Conservation (phyloP, 2,329 filamentous ascomycete species). For the Chaetomium globosum region DNA sequence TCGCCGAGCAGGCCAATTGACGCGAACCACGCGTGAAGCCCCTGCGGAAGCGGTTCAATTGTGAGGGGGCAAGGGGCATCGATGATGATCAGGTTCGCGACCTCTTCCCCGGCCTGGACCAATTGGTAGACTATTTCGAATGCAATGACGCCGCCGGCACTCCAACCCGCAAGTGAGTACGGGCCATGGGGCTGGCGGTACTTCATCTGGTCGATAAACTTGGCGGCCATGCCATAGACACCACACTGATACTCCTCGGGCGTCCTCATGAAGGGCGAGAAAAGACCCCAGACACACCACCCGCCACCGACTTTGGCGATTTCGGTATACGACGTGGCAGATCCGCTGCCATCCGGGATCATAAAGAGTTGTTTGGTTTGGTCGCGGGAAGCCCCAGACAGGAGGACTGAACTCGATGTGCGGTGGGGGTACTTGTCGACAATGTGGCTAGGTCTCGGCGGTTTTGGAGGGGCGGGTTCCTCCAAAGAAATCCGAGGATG, state of each 20-base stretch:
- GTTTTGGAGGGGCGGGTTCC: constrained; percentile 43
- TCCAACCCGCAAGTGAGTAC: constrained; percentile 73
- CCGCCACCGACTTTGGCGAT: constrained; percentile 55
- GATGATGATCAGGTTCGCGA: constrained; percentile 65
- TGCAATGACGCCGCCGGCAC: constrained; percentile 73
- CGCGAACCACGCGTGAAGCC: constrained; percentile 72
- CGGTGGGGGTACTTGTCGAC: constrained; percentile 53
- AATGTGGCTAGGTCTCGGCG: constrained; percentile 43
- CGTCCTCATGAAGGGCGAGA: constrained; percentile 72
- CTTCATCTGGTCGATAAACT: constrained; percentile 71
- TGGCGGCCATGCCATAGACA: constrained; percentile 64
- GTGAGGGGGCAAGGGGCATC: constrained; percentile 68
- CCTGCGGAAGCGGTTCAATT: constrained; percentile 66
- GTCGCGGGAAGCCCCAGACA: constrained; percentile 49
- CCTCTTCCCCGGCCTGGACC: constrained; percentile 57
- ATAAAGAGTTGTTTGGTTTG: constrained; percentile 55
- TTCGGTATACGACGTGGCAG: constrained; percentile 68
- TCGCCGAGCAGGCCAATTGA: constrained; percentile 71
- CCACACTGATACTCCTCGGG: constrained; percentile 67
- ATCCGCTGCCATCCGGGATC: constrained; percentile 59
- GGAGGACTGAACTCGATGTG: constrained; percentile 52
- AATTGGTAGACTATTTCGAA: constrained; percentile 67
- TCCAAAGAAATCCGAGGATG: constrained; percentile 37
- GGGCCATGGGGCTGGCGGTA: constrained; percentile 69
- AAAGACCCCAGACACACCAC: constrained; percentile 59